Percentiles rank a stretch among this genome's conserved stretches.
phyloP scores from a whole-genome alignment of 805 yeast genomes.

The Candida wancherniae region DNA sequence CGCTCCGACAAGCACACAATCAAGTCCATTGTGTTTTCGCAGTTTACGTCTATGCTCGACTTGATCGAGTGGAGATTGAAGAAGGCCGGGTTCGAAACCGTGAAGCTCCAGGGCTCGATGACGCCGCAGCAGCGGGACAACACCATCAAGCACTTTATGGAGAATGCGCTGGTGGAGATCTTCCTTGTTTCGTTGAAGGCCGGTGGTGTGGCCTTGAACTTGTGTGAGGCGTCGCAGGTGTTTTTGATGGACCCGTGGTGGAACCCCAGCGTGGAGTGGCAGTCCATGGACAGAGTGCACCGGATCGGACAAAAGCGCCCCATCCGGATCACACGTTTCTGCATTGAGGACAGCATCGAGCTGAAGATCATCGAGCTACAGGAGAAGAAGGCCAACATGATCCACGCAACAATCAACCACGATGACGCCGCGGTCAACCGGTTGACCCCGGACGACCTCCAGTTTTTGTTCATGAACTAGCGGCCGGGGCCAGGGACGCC shows the following conservation, averaged over 20 bases:
- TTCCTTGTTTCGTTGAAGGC: slow-evolving; percentile 94
- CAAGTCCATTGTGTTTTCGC: slow-evolving; percentile 95
- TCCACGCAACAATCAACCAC: slow-evolving; percentile 89
- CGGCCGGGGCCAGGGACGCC: no score
- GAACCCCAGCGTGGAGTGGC: slow-evolving; percentile 99
- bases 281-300: slow-evolving; percentile 96
- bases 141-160: slow-evolving; percentile 88
- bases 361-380: slow-evolving; percentile 92
- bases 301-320: slow-evolving; percentile 96
- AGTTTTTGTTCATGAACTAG: slow-evolving; percentile 84
- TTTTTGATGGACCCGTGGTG: slow-evolving; percentile 98
- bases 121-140: slow-evolving; percentile 92
- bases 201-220: slow-evolving; percentile 96
- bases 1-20: slow-evolving; percentile 85
- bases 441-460: slow-evolving; percentile 90
- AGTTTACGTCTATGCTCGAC: slow-evolving; percentile 95
- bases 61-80: slow-evolving; percentile 92
- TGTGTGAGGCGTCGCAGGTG: slow-evolving; percentile 96
- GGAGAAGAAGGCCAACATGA: slow-evolving; percentile 97
- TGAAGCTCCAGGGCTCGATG: slow-evolving; percentile 94
- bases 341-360: slow-evolving; percentile 96
- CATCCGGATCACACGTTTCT: slow-evolving; percentile 83
- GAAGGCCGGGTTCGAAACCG: slow-evolving; percentile 93
- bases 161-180: slow-evolving; percentile 86
- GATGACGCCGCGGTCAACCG: slow-evolving; percentile 88